These are phyloP conservation scores for Syzygium grande DNA, from an alignment of 345 rosid genomes.

Conservation along the genomic window DNA sequence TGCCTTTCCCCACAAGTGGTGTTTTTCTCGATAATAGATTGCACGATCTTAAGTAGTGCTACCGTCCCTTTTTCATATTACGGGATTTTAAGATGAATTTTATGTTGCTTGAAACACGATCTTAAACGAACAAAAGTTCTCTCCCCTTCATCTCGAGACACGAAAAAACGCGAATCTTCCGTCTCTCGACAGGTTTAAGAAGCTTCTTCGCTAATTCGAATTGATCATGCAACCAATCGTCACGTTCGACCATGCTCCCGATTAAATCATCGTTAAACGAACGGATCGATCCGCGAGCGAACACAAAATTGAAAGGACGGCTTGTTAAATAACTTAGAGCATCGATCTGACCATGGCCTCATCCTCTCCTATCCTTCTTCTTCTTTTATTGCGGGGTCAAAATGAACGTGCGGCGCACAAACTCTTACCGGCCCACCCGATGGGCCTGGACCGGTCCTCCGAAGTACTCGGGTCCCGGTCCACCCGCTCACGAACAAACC, in stretches of 20 bases:
- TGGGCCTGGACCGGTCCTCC: neutral
- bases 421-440: neutral
- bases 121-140: neutral
- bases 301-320: neutral
- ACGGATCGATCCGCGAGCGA: neutral
- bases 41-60: neutral
- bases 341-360: neutral
- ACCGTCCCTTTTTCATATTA: neutral
- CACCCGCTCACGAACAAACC: neutral
- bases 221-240: neutral
- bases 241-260: neutral
- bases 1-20: accelerated
- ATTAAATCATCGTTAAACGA: neutral
- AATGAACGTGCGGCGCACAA: neutral
- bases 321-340: neutral
- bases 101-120: accelerated
- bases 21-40: neutral
- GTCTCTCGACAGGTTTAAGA: accelerated
- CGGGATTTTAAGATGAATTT: neutral
- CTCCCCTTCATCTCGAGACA: neutral
- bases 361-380: neutral
- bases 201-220: neutral
- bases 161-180: neutral
- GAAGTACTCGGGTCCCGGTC: neutral
- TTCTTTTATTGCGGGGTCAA: neutral